Evolutionary conservation across 495 filamentous ascomycete genomes (phyloP).

Genomic region (Aspergillus panamensis): DNA sequence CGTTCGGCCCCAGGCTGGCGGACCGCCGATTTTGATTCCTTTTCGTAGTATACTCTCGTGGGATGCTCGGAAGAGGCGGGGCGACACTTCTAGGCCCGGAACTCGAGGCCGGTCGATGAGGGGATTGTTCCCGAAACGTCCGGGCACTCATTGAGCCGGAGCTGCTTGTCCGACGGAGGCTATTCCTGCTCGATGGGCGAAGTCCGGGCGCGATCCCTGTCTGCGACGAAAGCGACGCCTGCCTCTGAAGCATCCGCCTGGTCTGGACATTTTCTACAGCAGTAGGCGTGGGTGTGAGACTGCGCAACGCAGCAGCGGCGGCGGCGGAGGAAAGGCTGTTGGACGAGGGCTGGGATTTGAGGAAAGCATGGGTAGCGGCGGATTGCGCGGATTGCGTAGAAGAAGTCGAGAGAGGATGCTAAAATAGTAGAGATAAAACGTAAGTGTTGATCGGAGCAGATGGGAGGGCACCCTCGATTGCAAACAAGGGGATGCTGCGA

Average conservation of each 20-base stretch:
- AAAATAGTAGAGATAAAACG: not conserved
- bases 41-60: constrained; percentile 42
- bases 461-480: not conserved
- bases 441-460: not conserved
- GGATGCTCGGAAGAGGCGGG: constrained; percentile 74
- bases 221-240: constrained; percentile 64
- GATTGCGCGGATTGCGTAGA: constrained; percentile 66
- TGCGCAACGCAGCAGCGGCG: constrained; percentile 77
- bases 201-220: constrained; percentile 45
- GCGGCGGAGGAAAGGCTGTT: constrained; percentile 74
- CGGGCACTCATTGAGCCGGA: constrained; percentile 79
- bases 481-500: constrained; percentile 1
- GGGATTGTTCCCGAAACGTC: constrained; percentile 71
- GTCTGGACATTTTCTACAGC: constrained; percentile 79
- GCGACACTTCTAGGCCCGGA: constrained; percentile 33
- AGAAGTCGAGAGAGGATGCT: constrained; percentile 55
- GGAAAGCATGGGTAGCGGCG: constrained; percentile 78
- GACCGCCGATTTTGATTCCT: constrained; percentile 41
- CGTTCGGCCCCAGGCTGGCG: constrained; percentile 51
- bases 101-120: constrained; percentile 50
- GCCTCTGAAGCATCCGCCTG: constrained; percentile 74
- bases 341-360: constrained; percentile 60
- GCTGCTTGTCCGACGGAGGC: constrained; percentile 63
- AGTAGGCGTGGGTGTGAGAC: constrained; percentile 69
- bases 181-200: constrained; percentile 36